These are phyloP conservation scores for Cucurbita pepo DNA, from an alignment of 306 rosid genomes.

Conservation along the genomic window DNA sequence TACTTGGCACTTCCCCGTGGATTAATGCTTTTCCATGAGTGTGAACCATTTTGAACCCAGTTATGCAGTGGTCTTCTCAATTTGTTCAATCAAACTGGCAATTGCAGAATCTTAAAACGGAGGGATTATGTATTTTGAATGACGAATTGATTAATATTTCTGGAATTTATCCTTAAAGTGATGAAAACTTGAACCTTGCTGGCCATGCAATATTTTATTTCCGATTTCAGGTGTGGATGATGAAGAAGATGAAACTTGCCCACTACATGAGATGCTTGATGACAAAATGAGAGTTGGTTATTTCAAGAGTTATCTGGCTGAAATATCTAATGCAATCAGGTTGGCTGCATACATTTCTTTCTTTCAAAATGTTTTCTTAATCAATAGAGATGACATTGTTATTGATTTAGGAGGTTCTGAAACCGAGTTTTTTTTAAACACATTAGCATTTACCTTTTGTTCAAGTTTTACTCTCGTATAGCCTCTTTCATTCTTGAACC, in stretches of 20 bases:
- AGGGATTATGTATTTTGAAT: neutral
- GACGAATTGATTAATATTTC: neutral
- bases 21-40: neutral
- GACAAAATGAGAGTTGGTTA: constrained; percentile 66
- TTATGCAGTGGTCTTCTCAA: neutral
- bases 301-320: constrained; percentile 50
- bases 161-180: neutral
- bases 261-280: constrained; percentile 63
- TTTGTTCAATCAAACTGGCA: neutral
- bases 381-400: neutral
- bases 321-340: constrained; percentile 70
- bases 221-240: constrained; percentile 75
- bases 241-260: constrained; percentile 37
- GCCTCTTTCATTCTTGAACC: neutral
- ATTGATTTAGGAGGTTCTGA: neutral
- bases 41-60: neutral
- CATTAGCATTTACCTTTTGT: neutral
- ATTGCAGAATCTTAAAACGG: neutral
- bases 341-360: constrained; percentile 13
- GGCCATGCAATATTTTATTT: neutral
- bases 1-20: neutral
- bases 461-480: neutral
- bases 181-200: neutral
- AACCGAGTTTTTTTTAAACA: neutral
- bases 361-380: neutral